Base-by-base conservation (phyloP, 73 alveolate species). In the Paraurostyla sp. region DNA sequence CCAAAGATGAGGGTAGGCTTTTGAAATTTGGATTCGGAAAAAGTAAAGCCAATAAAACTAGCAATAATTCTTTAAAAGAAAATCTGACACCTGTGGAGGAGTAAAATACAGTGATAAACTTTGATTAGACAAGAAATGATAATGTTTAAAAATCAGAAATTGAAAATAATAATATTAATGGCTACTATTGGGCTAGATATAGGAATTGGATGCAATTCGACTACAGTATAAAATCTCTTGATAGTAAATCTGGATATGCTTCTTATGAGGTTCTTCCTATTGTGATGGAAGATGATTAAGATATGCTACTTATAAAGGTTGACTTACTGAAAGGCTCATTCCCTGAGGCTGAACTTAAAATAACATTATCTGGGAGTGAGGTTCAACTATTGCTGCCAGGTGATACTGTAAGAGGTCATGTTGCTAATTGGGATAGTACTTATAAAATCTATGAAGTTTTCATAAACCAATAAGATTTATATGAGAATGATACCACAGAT, bases 381-480 rank as follows among this genome's bases (percentile, higher is more conserved):
- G 80, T 78, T 1, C 40, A 78, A 36, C 27, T 51, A 20, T 27
- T 78, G 0, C 22, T 40, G 15, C 80, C 69, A 6, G 78, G 78
- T 9, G 16, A 30, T 0, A 40, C 89, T 36, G 60, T 78, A 11
- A 78, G 60, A 78, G 89, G 89, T 54, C 76, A 51, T 78, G 89
- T 78, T 27, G 27, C 76, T 32, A 78, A 78, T 78, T 40, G 78
- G 76, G 29, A 78, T 20, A 16, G 27, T 23, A 78, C 76, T 11
- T n/a, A 42, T 18, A 78, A 78, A 43, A 78, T 78, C 4, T 78
- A 51, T 36, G 89, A 78, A 36, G 32, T 78, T 33, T 78, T 32
- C 40, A 32, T 78, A 40, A 78, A 78, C 40, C 62, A 50, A 25
- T 23, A 78, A 15, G 46, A 29, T 7, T 20, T 78, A 32, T 78